Evolutionary conservation across 2,329 filamentous ascomycete genomes (phyloP).

Genomic region (Colletotrichum lindemuthianum): DNA sequence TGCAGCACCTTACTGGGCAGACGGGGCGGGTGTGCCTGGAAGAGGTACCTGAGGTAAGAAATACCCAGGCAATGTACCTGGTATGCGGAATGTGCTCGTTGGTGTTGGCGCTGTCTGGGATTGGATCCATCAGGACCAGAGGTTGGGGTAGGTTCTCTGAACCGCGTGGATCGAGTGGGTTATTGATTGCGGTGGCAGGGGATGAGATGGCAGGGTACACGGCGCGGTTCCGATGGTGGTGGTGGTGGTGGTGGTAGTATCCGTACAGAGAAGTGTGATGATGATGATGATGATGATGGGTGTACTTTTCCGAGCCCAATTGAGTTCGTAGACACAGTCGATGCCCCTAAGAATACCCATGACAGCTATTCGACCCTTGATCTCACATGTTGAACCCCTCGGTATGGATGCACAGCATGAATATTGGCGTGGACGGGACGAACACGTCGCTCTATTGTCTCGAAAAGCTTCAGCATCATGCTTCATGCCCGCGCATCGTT

Average conservation of each 20-base stretch:
- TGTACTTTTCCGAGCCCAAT: constrained; percentile 5
- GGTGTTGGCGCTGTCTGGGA: constrained; percentile 23
- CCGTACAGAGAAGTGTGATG: too few species aligned
- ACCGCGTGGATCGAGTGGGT: constrained; percentile 7
- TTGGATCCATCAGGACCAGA: constrained; percentile 16
- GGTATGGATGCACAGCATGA: neutral
- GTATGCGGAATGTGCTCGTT: constrained; percentile 3
- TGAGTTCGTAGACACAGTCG: constrained; percentile 6
- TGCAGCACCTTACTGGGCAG: constrained; percentile 1
- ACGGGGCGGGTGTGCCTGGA: neutral
- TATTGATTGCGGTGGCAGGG: constrained; percentile 6
- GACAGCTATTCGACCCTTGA: constrained; percentile 3
- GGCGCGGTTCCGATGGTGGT: too few species aligned
- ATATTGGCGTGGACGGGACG: constrained; percentile 18
- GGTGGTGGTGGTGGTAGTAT: too few species aligned
- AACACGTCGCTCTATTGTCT: neutral
- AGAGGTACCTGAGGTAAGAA: too few species aligned
- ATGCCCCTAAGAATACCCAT: constrained; percentile 7
- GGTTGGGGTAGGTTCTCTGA: constrained; percentile 23
- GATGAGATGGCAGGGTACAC: neutral
- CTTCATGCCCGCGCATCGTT: constrained; percentile 14
- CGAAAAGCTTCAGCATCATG: neutral
- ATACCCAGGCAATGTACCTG: too few species aligned
- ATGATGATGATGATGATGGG: too few species aligned
- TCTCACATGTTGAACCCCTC: constrained; percentile 4